A percentile compares a stretch with the other conserved stretches of the same genome.
phyloP scores from a whole-genome alignment of 345 rosid species.

The Psidium guajava region DNA sequence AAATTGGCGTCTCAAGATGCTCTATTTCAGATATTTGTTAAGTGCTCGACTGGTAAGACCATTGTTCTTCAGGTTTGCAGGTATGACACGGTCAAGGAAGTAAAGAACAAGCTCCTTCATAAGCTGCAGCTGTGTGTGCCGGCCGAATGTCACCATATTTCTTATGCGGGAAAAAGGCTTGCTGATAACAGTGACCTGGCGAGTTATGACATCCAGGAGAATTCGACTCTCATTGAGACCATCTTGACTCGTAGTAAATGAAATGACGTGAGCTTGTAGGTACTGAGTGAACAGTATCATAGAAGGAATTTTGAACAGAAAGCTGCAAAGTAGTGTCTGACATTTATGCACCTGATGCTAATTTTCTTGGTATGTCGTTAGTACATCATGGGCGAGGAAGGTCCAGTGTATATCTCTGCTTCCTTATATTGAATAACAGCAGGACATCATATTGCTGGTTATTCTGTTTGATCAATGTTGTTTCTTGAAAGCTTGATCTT shows the following conservation, averaged over 20 bases:
- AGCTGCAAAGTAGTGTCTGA: background rate
- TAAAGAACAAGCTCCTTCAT: background rate
- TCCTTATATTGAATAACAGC: background rate
- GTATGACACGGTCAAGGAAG: background rate
- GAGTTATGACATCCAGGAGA: background rate
- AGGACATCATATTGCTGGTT: background rate
- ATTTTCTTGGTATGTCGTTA: background rate
- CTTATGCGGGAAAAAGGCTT: background rate
- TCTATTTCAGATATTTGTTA: background rate
- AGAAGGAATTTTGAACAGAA: background rate
- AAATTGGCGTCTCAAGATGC: background rate
- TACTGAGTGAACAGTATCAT: background rate
- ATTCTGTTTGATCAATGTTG: background rate
- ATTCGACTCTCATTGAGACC: background rate
- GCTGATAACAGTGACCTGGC: background rate
- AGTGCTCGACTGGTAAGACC: background rate
- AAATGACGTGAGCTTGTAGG: background rate
- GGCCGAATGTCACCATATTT: background rate
- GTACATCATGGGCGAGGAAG: background rate
- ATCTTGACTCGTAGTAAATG: background rate
- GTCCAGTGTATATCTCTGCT: background rate
- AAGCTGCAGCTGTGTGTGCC: background rate
- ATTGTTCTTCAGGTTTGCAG: background rate
- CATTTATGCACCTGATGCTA: background rate
- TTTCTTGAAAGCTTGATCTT: background rate